These are phyloP conservation scores for Ophiostoma ulmi DNA, from an alignment of 2,329 filamentous ascomycete genomes.

Conservation along the genomic window DNA sequence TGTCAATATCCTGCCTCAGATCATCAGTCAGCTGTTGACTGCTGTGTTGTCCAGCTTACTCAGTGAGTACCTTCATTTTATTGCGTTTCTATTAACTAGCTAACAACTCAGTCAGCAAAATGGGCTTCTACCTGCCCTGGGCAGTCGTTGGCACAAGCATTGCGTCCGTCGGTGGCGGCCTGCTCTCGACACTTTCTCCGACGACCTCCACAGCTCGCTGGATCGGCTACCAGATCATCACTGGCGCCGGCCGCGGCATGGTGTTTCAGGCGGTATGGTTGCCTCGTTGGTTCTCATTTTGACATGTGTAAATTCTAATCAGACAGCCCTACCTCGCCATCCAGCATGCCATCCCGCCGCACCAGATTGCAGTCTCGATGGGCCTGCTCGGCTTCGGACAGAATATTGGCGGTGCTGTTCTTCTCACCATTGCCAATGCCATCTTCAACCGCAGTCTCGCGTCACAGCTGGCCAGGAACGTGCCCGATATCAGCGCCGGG, in stretches of 20 bases:
- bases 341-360: background rate
- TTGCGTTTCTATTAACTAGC: background rate
- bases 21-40: slow-evolving; percentile 1
- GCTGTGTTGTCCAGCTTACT: background rate
- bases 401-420: background rate
- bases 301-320: background rate
- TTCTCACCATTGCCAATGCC: background rate
- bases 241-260: background rate
- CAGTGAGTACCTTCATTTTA: background rate
- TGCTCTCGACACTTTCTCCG: background rate
- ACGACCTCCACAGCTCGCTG: background rate
- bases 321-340: background rate
- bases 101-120: background rate
- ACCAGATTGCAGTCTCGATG: background rate
- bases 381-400: background rate
- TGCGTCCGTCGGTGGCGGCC: background rate
- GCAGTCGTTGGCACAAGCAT: background rate
- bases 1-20: background rate
- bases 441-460: background rate
- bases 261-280: background rate
- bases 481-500: background rate
- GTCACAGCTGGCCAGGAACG: background rate
- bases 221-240: background rate
- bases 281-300: too few species aligned
- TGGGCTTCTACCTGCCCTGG: background rate